These are phyloP conservation scores for Vitis hybrid DNA, from an alignment of 177 flowering plant species.

Conservation along the genomic window DNA sequence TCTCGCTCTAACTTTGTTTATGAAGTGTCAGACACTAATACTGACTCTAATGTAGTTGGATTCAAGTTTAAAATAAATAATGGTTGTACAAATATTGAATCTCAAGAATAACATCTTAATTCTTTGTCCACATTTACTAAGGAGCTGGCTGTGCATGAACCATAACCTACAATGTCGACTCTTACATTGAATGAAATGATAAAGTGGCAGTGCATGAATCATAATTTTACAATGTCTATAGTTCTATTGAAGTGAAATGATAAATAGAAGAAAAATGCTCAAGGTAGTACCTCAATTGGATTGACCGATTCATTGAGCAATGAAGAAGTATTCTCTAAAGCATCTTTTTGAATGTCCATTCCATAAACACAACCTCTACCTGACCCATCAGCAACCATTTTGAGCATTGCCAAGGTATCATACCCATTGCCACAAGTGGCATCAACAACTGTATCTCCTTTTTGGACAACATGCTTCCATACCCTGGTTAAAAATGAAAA, in stretches of 20 bases:
- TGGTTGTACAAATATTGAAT: too few species aligned
- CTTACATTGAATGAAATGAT: too few species aligned
- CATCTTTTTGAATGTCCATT: conserved; percentile 78
- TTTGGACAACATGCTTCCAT: conserved; percentile 67
- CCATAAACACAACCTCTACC: conserved; percentile 68
- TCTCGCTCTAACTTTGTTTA: too few species aligned
- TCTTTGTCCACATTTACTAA: too few species aligned
- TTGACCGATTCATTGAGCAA: conserved; percentile 47
- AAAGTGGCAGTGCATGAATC: too few species aligned
- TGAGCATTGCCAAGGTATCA: conserved; percentile 77
- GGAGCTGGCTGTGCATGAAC: too few species aligned
- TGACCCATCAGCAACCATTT: conserved; percentile 65
- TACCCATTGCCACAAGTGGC: conserved; percentile 97
- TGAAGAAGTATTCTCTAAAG: conserved; percentile 58
- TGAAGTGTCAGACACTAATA: too few species aligned
- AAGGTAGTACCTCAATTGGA: conserved; percentile 45
- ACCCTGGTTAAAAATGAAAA: conserved; percentile 37
- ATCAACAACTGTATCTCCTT: conserved; percentile 82
- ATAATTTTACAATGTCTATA: background rate
- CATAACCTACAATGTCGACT: too few species aligned
- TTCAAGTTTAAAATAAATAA: too few species aligned
- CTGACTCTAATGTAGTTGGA: too few species aligned
- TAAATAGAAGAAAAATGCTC: background rate
- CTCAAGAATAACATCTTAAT: too few species aligned
- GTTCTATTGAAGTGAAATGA: background rate